These are phyloP conservation scores for Podaxis carcinomalis DNA, from an alignment of 768 basidiomycete genomes.

Conservation along the genomic window DNA sequence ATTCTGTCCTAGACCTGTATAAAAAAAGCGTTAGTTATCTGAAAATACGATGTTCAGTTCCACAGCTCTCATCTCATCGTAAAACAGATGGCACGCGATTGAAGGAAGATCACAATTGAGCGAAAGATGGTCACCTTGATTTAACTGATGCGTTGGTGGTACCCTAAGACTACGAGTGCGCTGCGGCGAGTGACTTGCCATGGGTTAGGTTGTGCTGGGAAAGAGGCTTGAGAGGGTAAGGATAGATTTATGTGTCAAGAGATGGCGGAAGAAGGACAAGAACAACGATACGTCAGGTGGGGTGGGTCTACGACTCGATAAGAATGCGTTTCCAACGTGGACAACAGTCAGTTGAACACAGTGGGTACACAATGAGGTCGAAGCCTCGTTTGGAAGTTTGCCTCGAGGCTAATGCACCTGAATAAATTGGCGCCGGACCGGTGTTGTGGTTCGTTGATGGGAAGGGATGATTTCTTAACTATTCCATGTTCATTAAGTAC, in stretches of 20 bases:
- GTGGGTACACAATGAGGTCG: conserved; percentile 12
- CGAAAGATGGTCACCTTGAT: conserved; percentile 41
- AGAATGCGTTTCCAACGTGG: conserved; percentile 13
- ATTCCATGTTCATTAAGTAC: not conserved
- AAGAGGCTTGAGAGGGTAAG: not conserved
- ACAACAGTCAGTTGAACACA: conserved; percentile 3
- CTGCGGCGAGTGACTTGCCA: conserved; percentile 60
- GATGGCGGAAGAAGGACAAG: conserved; percentile 1
- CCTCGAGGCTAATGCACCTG: conserved; percentile 27
- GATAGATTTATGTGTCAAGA: not conserved
- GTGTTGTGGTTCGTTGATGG: conserved; percentile 9
- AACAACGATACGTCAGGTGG: not conserved
- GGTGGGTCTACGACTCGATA: conserved; percentile 5
- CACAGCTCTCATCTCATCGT: conserved; percentile 14
- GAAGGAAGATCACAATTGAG: conserved; percentile 11
- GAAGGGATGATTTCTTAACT: not conserved
- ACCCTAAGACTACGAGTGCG: conserved; percentile 44
- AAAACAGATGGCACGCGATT: conserved; percentile 16
- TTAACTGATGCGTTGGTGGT: conserved; percentile 37
- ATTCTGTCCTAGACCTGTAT: conserved; percentile 35
- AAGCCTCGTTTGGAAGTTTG: conserved; percentile 18
- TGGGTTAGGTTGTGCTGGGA: conserved; percentile 20
- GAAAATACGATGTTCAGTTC: conserved; percentile 5
- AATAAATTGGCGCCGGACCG: conserved; percentile 10
- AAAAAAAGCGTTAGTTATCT: conserved; percentile 24